Percentiles rank a stretch among this genome's conserved stretches.
Conservation (phyloP, 176 grass and related monocot species). For the Aegilops bicornis region DNA sequence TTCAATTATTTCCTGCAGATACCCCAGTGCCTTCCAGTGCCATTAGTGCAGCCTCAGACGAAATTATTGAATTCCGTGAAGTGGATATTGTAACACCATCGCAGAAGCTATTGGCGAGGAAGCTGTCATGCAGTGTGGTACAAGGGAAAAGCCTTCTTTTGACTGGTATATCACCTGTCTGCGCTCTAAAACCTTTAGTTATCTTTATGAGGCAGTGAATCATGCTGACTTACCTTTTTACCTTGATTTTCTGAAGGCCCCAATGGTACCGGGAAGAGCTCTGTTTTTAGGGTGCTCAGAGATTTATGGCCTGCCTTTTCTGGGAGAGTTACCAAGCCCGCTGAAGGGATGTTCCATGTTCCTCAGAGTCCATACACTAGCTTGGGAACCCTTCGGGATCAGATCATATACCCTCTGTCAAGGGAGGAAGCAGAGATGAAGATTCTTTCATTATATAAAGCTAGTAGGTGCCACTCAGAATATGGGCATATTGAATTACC, state of each 20-base stretch:
- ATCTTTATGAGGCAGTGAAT: slow-evolving; percentile 19
- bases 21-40: slow-evolving; percentile 39
- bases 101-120: slow-evolving; percentile 78
- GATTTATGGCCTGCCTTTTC: slow-evolving; percentile 86
- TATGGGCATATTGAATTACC: slow-evolving; percentile 1
- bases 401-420: slow-evolving; percentile 95
- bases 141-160: slow-evolving; percentile 86
- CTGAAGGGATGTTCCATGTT: slow-evolving; percentile 79
- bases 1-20: slow-evolving; percentile 51
- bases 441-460: slow-evolving; percentile 43
- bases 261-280: slow-evolving; percentile 98
- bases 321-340: slow-evolving; percentile 76
- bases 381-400: slow-evolving; percentile 90
- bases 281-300: slow-evolving; percentile 86
- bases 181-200: slow-evolving; percentile 3
- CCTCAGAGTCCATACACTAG: slow-evolving; percentile 97
- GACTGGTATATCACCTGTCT: slow-evolving; percentile 56
- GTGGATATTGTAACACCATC: slow-evolving; percentile 93
- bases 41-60: slow-evolving; percentile 44
- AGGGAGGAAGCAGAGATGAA: slow-evolving; percentile 68
- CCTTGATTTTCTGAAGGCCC: slow-evolving; percentile 61
- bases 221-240: slow-evolving; percentile 16
- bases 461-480: slow-evolving; percentile 39
- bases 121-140: slow-evolving; percentile 69
- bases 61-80: slow-evolving; percentile 76